Evolutionary conservation across 2,329 filamentous ascomycete species (phyloP).

Genomic region (Aureobasidium sp.): DNA sequence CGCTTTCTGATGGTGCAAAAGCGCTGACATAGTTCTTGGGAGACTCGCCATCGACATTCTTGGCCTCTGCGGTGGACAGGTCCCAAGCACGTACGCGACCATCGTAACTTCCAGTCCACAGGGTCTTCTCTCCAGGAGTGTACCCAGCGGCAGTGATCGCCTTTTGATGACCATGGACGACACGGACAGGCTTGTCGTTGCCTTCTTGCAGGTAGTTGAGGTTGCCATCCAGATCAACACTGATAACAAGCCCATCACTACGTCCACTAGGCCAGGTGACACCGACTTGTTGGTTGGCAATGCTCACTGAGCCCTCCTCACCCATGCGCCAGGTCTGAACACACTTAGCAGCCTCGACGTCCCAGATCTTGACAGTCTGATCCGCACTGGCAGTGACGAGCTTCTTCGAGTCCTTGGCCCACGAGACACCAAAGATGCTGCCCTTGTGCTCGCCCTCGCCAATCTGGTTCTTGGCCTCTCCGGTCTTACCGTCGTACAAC

Average conservation of each 20-base stretch:
- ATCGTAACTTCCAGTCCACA: slow-evolving; percentile 90
- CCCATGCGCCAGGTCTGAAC: slow-evolving; percentile 81
- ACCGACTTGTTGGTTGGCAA: slow-evolving; percentile 85
- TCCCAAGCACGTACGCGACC: slow-evolving; percentile 84
- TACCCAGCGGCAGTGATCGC: slow-evolving; percentile 69
- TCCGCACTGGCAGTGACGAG: slow-evolving; percentile 91
- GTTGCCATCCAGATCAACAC: slow-evolving; percentile 77
- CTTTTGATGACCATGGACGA: slow-evolving; percentile 85
- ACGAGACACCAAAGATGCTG: slow-evolving; percentile 86
- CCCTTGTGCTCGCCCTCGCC: slow-evolving; percentile 81
- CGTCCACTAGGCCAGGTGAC: slow-evolving; percentile 81
- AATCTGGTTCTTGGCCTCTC: slow-evolving; percentile 68
- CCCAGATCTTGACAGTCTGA: slow-evolving; percentile 92
- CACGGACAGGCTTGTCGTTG: slow-evolving; percentile 55
- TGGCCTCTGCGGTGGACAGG: slow-evolving; percentile 56
- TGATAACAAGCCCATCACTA: slow-evolving; percentile 80
- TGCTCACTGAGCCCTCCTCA: slow-evolving; percentile 58
- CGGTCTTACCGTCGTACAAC: slow-evolving; percentile 93
- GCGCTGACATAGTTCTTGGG: slow-evolving; percentile 83
- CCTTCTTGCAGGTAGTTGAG: slow-evolving; percentile 82
- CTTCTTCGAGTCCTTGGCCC: slow-evolving; percentile 76
- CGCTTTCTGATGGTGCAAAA: slow-evolving; percentile 49
- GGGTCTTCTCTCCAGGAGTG: slow-evolving; percentile 48
- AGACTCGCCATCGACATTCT: slow-evolving; percentile 65
- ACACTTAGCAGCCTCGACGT: slow-evolving; percentile 67